phyloP scores from a whole-genome alignment of 192 early-diverging fungal species.

The Backusella macrospora region DNA sequence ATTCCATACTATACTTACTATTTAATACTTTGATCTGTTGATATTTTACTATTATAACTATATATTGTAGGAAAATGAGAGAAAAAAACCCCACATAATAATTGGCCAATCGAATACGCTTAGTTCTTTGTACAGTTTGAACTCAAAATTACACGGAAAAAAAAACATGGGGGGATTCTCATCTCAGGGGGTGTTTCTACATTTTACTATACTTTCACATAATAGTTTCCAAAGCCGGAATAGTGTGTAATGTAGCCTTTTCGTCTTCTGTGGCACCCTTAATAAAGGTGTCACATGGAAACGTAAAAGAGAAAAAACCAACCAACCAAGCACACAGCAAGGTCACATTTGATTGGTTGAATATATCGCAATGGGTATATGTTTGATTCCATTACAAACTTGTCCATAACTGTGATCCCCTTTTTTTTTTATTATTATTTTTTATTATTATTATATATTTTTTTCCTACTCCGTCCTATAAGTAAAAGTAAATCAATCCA shows the following conservation, averaged over 20 bases:
- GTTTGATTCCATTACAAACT: constrained; percentile 7
- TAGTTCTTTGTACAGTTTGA: neutral
- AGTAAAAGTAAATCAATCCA: neutral
- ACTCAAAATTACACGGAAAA: constrained; percentile 3
- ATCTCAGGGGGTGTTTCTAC: too few species aligned
- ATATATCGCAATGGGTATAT: neutral
- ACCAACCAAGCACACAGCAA: neutral
- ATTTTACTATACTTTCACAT: too few species aligned
- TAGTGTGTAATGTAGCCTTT: neutral
- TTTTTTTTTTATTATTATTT: constrained; percentile 14
- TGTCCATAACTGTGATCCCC: constrained; percentile 11
- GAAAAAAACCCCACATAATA: neutral
- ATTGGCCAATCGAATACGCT: neutral
- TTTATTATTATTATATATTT: constrained; percentile 3
- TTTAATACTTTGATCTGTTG: too few species aligned
- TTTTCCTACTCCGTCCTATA: constrained; percentile 4
- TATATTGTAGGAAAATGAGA: neutral
- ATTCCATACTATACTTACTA: too few species aligned
- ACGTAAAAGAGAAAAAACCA: neutral
- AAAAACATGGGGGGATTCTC: neutral
- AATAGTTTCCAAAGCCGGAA: neutral
- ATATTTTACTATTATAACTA: too few species aligned
- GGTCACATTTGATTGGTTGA: neutral
- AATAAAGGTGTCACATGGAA: neutral
- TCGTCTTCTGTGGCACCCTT: neutral